phyloP scores from a whole-genome alignment of 176 grass and related monocot genomes.

The Cymbopogon citratus region DNA sequence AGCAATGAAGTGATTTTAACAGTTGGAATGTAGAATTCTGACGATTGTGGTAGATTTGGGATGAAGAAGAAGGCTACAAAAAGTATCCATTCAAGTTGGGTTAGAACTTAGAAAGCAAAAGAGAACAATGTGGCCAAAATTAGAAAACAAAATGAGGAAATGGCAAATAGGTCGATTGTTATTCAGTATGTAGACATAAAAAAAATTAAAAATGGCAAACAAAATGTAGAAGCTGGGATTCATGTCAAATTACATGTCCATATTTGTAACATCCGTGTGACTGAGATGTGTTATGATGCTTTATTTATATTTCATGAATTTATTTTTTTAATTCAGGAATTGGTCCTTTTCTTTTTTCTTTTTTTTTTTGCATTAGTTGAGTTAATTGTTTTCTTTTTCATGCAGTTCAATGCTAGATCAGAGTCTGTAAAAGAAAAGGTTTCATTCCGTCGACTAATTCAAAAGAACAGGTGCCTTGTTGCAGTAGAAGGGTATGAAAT shows the following conservation, averaged over 20 bases:
- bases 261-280: not conserved
- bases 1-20: not conserved
- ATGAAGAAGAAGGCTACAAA: not conserved
- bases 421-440: constrained; percentile 92
- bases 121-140: not conserved
- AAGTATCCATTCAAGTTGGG: not conserved
- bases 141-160: not conserved
- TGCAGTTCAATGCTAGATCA: constrained; percentile 93
- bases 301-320: not conserved
- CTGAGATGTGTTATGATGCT: not conserved
- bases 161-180: not conserved
- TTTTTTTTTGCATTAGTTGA: not conserved
- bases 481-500: constrained; percentile 86
- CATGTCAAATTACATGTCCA: not conserved
- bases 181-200: not conserved
- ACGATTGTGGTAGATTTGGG: not conserved
- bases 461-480: constrained; percentile 76
- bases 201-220: not conserved
- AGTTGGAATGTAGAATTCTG: not conserved
- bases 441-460: constrained; percentile 79
- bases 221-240: not conserved
- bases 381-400: constrained; percentile 22
- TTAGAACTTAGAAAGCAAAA: not conserved
- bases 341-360: not conserved
- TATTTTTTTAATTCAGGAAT: not conserved